Percentiles rank a stretch among this genome's conserved stretches.
These are phyloP conservation scores for Poronia punctata DNA, from an alignment of 495 filamentous ascomycete genomes.

Conservation along the genomic window DNA sequence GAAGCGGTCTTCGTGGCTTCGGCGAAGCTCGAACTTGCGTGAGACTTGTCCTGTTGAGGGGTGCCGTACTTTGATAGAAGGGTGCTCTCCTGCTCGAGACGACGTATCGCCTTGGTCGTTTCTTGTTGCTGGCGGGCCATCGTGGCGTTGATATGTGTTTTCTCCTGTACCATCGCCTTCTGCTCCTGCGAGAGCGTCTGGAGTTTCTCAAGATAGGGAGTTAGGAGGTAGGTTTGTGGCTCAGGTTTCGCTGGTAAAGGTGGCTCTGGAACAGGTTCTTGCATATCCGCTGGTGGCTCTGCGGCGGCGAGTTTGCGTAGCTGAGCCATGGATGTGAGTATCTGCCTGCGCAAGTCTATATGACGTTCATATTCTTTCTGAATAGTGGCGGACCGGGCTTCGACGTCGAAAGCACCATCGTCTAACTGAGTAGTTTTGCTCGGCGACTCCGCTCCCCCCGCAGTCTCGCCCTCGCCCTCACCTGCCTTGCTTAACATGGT, in stretches of 20 bases:
- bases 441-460: slow-evolving; percentile 30
- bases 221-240: slow-evolving; percentile 37
- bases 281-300: not conserved
- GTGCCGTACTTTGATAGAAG: slow-evolving; percentile 57
- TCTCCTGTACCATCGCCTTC: slow-evolving; percentile 56
- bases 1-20: slow-evolving; percentile 20
- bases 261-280: slow-evolving; percentile 14
- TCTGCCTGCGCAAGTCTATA: slow-evolving; percentile 34
- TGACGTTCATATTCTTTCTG: slow-evolving; percentile 46
- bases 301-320: slow-evolving; percentile 15
- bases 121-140: slow-evolving; percentile 55
- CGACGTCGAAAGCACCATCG: slow-evolving; percentile 40
- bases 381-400: slow-evolving; percentile 31
- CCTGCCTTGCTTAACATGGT: slow-evolving; percentile 51
- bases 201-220: slow-evolving; percentile 48
- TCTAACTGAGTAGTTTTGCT: slow-evolving; percentile 30
- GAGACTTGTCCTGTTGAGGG: slow-evolving; percentile 13
- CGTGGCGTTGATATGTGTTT: slow-evolving; percentile 51
- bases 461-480: slow-evolving; percentile 34
- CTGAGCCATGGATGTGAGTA: slow-evolving; percentile 27
- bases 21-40: slow-evolving; percentile 17
- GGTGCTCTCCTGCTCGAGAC: slow-evolving; percentile 62
- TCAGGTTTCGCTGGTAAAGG: slow-evolving; percentile 13
- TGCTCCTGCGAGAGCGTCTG: slow-evolving; percentile 55
- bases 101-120: slow-evolving; percentile 48